These are phyloP conservation scores for Spizellomyces punctatus DNA, from an alignment of 192 early-diverging fungal species.

Conservation along the genomic window DNA sequence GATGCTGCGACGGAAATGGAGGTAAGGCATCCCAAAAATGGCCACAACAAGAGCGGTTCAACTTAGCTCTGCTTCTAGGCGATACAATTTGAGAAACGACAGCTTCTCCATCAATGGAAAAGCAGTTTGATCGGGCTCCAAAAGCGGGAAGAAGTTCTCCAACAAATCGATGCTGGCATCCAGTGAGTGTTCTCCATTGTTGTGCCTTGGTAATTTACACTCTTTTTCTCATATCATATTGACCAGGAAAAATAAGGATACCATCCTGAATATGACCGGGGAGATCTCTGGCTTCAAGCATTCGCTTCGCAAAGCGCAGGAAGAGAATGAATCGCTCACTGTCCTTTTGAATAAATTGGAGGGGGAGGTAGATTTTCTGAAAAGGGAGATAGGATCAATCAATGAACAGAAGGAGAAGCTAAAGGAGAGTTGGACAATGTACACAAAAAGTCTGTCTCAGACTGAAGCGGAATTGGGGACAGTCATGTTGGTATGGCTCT, in stretches of 20 bases:
- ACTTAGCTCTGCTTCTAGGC: conserved; percentile 27
- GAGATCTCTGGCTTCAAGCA: conserved; percentile 55
- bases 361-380: conserved; percentile 51
- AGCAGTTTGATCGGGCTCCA: conserved; percentile 57
- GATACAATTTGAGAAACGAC: conserved; percentile 65
- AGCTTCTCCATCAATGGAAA: conserved; percentile 66
- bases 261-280: conserved; percentile 42
- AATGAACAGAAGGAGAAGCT: conserved; percentile 53
- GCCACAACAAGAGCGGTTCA: background rate
- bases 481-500: conserved; percentile 38
- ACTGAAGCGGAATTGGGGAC: conserved; percentile 52
- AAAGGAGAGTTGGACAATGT: conserved; percentile 49
- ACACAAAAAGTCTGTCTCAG: conserved; percentile 50
- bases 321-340: conserved; percentile 58
- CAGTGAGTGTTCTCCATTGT: conserved; percentile 18
- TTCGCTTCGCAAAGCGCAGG: conserved; percentile 47
- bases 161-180: conserved; percentile 47
- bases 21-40: conserved; percentile 26
- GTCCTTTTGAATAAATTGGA: conserved; percentile 56
- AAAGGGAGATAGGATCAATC: conserved; percentile 46
- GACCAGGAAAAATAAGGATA: conserved; percentile 52
- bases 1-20: conserved; percentile 65
- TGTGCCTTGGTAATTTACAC: background rate
- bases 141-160: conserved; percentile 54
- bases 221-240: background rate